Evolutionary conservation across 805 yeast species (phyloP).

Genomic region (Wickerhamomyces tratensis): DNA sequence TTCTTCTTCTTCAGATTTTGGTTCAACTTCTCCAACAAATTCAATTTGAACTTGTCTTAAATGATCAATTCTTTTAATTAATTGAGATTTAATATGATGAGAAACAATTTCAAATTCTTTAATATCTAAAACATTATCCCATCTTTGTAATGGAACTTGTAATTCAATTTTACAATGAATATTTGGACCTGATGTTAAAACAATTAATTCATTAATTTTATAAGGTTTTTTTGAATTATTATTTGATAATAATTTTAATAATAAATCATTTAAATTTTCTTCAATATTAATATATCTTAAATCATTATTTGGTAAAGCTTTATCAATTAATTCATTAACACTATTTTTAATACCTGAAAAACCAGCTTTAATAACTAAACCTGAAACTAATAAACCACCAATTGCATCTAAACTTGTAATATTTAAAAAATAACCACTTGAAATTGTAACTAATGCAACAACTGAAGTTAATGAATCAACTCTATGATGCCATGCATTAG

Average conservation of each 20-base stretch:
- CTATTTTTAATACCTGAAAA: slow-evolving; percentile 62
- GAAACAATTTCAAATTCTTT: slow-evolving; percentile 32
- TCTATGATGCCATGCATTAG: slow-evolving; percentile 99
- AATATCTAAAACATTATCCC: slow-evolving; percentile 32
- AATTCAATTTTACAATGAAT: slow-evolving; percentile 25
- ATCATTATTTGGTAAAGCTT: slow-evolving; percentile 44
- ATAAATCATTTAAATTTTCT: slow-evolving; percentile 25
- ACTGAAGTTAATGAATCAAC: slow-evolving; percentile 88
- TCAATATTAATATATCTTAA: slow-evolving; percentile 36
- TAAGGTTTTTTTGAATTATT: slow-evolving; percentile 31
- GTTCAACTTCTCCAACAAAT: slow-evolving; percentile 24
- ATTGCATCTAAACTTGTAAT: slow-evolving; percentile 84
- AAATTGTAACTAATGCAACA: slow-evolving; percentile 82
- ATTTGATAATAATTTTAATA: slow-evolving; percentile 27
- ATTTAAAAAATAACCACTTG: slow-evolving; percentile 71
- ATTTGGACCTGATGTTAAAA: slow-evolving; percentile 52
- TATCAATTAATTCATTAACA: slow-evolving; percentile 69
- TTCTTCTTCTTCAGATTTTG: slow-evolving; percentile 16
- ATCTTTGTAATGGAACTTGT: slow-evolving; percentile 33
- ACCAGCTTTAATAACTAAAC: slow-evolving; percentile 78
- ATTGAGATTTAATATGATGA: slow-evolving; percentile 22
- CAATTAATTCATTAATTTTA: slow-evolving; percentile 30
- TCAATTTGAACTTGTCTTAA: slow-evolving; percentile 33
- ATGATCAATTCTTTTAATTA: slow-evolving; percentile 30
- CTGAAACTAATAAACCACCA: slow-evolving; percentile 85